phyloP scores from a whole-genome alignment of 2,329 filamentous ascomycete species.

The Penicillium sp. region DNA sequence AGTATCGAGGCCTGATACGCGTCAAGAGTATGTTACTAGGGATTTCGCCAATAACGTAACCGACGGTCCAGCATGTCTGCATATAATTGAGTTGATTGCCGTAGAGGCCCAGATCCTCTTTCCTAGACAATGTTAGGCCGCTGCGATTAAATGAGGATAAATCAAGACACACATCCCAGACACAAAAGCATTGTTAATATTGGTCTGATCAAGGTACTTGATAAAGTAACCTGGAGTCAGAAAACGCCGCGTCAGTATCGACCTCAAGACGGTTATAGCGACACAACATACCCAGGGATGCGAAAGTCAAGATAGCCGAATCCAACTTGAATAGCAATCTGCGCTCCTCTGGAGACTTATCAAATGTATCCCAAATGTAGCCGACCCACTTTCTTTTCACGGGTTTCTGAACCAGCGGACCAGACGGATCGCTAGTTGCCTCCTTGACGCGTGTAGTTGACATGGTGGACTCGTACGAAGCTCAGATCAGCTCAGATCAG shows the following conservation, averaged over 20 bases:
- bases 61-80: conserved; percentile 56
- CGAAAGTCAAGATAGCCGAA: conserved; percentile 47
- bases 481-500: too few relatives aligned
- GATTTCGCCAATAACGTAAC: conserved; percentile 55
- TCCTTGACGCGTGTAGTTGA: conserved; percentile 10
- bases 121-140: conserved; percentile 31
- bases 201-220: conserved; percentile 47
- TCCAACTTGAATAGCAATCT: conserved; percentile 50
- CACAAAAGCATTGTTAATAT: conserved; percentile 47
- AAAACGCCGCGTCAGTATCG: background rate
- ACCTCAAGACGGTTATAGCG: background rate
- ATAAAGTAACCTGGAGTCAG: conserved; percentile 45
- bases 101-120: conserved; percentile 51
- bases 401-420: conserved; percentile 20
- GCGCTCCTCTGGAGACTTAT: conserved; percentile 50
- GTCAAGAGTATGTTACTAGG: conserved; percentile 52
- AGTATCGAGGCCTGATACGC: conserved; percentile 45
- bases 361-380: conserved; percentile 52
- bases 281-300: conserved; percentile 35
- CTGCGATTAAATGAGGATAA: too few relatives aligned
- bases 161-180: conserved; percentile 41
- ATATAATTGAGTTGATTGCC: conserved; percentile 55
- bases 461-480: conserved; percentile 13
- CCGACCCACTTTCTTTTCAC: conserved; percentile 44
- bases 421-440: conserved; percentile 3